Base-by-base conservation (phyloP, 2,329 filamentous ascomycete genomes). In the Zymoseptoria passerinii region DNA sequence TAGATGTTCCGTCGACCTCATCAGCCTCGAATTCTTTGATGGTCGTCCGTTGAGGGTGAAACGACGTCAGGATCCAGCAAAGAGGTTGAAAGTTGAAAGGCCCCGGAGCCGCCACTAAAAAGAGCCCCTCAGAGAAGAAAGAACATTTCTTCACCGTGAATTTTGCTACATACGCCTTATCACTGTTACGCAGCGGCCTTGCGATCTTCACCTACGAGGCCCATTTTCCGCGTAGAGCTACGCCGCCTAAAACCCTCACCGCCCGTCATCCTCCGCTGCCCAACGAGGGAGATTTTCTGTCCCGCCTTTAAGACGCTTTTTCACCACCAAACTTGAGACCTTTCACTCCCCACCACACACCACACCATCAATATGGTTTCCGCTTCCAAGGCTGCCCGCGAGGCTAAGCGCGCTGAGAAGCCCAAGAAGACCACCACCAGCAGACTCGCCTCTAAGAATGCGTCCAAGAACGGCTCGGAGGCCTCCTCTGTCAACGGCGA, bases 351-450 rank as follows among this genome's bases (percentile, higher is more conserved):
- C 50, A 27, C 50, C 23, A 18, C 50, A 52, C 28, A 27, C n/a
- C 18, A 40, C 13, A 35, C 27, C 16, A 19, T n/a, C 54, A 78
- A 63, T 66, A 86, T 86, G 84, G 83, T 86, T 66, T 86, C 84
- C 70, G 83, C 84, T 71, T 86, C 83, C 61, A 87, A 87, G 76
- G 84, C 83, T 68, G 84, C 84, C 71, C 83, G 84, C 72, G 73
- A 85, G 75, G 84, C 84, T 66, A 86, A 86, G 78, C 81, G 81
- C 72, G 83, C 76, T 70, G 81, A 81, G 59, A 83, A 83, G 72
- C 84, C 86, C 68, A 83, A 88, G 71, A 83, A 92, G 83, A 87
- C 87, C 20, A 82, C 85, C 64, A 83, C 86, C 67, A 89, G 88
- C 72, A 88, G 89, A 77, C 77, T 80, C 61, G 80, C 80, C 58